These are phyloP conservation scores for Mycena citricolor DNA, from an alignment of 1,284 basidiomycete species.

Conservation along the genomic window DNA sequence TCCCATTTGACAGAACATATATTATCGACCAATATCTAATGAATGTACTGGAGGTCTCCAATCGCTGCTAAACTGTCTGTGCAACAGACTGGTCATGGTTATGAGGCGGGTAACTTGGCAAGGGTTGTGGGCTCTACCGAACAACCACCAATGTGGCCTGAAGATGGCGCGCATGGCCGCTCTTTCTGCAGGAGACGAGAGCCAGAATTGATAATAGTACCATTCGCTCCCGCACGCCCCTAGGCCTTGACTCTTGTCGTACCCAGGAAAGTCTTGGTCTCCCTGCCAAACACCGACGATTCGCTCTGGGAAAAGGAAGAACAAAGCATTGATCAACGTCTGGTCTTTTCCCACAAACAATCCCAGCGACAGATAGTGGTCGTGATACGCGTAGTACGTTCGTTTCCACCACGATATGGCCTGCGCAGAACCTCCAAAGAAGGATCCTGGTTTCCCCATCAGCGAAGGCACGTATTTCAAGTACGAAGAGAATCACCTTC, in stretches of 20 bases:
- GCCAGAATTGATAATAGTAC: slow-evolving; percentile 51
- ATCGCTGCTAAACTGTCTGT: slow-evolving; percentile 9
- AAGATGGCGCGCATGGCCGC: slow-evolving; percentile 29
- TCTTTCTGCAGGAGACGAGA: slow-evolving; percentile 35
- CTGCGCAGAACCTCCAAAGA: slow-evolving; percentile 47
- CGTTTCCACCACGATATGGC: slow-evolving; percentile 43
- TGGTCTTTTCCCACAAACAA: slow-evolving; percentile 56
- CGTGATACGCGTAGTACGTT: slow-evolving; percentile 48
- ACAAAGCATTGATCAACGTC: slow-evolving; percentile 47
- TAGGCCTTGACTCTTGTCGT: slow-evolving; percentile 17
- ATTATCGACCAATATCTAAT: too few species aligned
- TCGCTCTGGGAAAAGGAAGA: slow-evolving; percentile 45
- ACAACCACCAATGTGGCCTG: slow-evolving; percentile 13
- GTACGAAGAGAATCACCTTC: slow-evolving; percentile 36
- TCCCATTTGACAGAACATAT: too few species aligned
- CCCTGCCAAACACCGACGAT: slow-evolving; percentile 39
- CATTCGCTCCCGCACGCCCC: slow-evolving; percentile 43
- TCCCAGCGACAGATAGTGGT: slow-evolving; percentile 43
- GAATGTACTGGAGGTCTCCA: slow-evolving; percentile 16
- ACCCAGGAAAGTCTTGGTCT: slow-evolving; percentile 17
- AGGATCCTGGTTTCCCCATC: slow-evolving; percentile 40
- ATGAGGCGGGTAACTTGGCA: slow-evolving; percentile 13
- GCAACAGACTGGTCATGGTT: slow-evolving; percentile 8
- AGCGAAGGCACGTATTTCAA: neutral
- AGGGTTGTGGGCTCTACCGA: slow-evolving; percentile 8